Base-by-base conservation (phyloP, 257 asterid genomes). In the Thymus mandschuricus region DNA sequence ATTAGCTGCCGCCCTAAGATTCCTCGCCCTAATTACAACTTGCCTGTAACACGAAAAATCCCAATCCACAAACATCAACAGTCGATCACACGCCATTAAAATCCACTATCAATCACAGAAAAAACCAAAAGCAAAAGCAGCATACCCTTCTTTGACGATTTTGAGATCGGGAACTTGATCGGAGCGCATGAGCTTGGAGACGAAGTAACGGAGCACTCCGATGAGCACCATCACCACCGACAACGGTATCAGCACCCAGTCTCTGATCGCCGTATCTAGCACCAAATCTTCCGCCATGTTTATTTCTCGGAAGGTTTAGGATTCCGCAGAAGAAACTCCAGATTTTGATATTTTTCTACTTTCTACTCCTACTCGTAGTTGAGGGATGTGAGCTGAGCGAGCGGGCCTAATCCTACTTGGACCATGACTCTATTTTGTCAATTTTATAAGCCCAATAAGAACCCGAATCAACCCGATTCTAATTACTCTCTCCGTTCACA, bases 221-320 rank as follows among this genome's bases (percentile, higher is more conserved):
- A 91, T 89, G 76, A 94, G 89, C 4, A 94, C 99, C 99, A 94
- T 92, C 43, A 92, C 98, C 71, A 90, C 88, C 54, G 99, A 94
- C 67, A 94, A 62, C 0, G 99, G 99, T 72, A 91, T 86, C 84
- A 94, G 65, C 2, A 94, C 97, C 99, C 99, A 94, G 78, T 91
- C 92, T 86, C 99, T 91, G 69, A 91, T 94, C 75, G 99, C 97
- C 54, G 97, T 91, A 63, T 91, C 99, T 83, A 94, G 56, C 13
- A 94, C 97, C 85, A 94, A 83, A 88, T 91, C 97, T 68, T 89
- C 99, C 81, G 96, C 98, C 98, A 94, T 89, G 55, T 51, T 77
- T 64, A 59, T 57, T 13, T 46, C 51, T 63, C n/a, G 57, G 75
- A 77, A 28, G 51, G 44, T 31, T 58, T 74, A 68, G 61, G 78